Evolutionary conservation across 305 asterid species (phyloP), one percentile per base, ranked within the genome.

Genomic region (Nicotiana rustica): DNA sequence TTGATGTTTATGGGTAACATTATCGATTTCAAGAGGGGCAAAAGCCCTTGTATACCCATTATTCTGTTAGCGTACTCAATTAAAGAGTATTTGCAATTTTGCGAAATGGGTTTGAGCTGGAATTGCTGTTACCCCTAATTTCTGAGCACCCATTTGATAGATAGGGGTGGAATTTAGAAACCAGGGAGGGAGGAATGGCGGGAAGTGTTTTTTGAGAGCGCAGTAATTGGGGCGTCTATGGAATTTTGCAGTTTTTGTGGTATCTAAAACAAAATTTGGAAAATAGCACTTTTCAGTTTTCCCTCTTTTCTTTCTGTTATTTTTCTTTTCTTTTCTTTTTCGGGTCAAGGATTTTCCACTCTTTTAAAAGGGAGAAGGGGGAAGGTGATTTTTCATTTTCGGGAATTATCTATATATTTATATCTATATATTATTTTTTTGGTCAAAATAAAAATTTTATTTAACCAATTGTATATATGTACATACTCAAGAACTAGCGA

Each of bases 1-100:
- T 91, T 96, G 25, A 94, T 85, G 89, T 96, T 96, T 73, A 91
- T 88, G 70, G 97, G 97, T 57, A 86, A 79, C 99, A 96, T 92
- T 75, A 94, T 96, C 47, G 99, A 96, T 89, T 96, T 96, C 92
- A 96, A 86, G 15, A 94, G 93, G 9, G 99, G 98, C 88, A 96
- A 82, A 65, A 94, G 89, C 81, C 99, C 99, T 57, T 91, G 90
- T 52, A 96, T 96, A 17, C 98, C 99, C 98, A 96, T 95, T 60
- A 44, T 79, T 83, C n/a, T 14, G 59, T 31, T 9, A 18, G 15
- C 15, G 29, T 35, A 25, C 4, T 47, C 71, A n/a, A 80, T 6
- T 77, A 81, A 49, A 59, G 80, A 76, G 14, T 71, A 36, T 60
- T 10, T 18, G 19, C 36, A 33, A 47, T 65, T 52, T 38, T 69